Evolutionary conservation across 2,329 filamentous ascomycete genomes (phyloP), one percentile per base, ranked within the genome.

Genomic region (Talaromyces funiculosus): DNA sequence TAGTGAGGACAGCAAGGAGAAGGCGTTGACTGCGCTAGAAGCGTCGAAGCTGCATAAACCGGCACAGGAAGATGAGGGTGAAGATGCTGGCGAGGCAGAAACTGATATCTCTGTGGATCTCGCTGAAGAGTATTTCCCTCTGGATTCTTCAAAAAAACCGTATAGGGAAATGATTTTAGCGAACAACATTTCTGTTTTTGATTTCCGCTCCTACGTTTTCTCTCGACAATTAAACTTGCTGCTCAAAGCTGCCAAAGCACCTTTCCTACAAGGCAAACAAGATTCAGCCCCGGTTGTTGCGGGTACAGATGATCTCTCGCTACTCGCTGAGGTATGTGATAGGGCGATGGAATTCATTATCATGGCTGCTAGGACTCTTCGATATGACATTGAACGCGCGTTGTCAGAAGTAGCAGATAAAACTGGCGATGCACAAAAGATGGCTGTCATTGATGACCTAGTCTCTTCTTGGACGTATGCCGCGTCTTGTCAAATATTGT

Each of bases 101-200:
- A 72, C 67, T 9, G 68, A 66, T 55, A 66, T 68, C 4, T 64
- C 67, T 20, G 62, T 72, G 7, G 66, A 67, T 10, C 66, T 77
- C 35, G 66, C 68, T 12, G 61, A 68, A 18, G 64, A 69, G 7
- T 67, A 72, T 26, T 78, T 73, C 54, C 77, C 77, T 18, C 72
- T 80, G n/a, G 71, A 76, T 9, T 81, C 82, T 1, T 86, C 85
- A 64, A 81, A 78, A 67, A 96, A 96, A 72, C 84, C 90, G 1
- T 99, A 97, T 71, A 86, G 93, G 56, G 91, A 95, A 61, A 85
- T 96, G 68, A 99, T 99, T 53, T 80, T 99, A 40, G 88, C 90
- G 14, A 99, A 95, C 77, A 90, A 96, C 65, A 95, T 99, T 37
- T 99, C 94, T 0, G 82, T 96, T 2, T 97, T 97, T 70, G 94